Base-by-base conservation (phyloP, 257 asterid species). In the Solanum virginianum region DNA sequence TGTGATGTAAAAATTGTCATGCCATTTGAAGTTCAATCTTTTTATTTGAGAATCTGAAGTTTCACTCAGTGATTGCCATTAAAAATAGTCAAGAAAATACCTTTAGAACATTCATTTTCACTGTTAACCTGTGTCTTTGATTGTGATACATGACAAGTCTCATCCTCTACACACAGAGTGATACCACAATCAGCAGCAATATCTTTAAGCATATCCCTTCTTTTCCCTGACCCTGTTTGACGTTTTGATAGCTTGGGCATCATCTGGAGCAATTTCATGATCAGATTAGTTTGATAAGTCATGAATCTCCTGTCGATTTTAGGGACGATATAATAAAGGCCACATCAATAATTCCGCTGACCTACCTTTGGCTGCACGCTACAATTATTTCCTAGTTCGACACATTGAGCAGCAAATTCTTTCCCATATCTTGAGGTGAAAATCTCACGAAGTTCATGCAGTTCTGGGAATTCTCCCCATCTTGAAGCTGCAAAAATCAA, bases 401-500 rank as follows among this genome's bases (percentile, higher is more conserved):
- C 89, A 10, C 89, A 90, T 43, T 81, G 77, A 47, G 77, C 75
- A 11, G 88, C 90, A 54, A 91, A 88, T 56, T 88, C 89, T 63
- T 83, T 86, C 22, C 92, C 92, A 45, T 83, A 91, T 80, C 68
- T 79, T 80, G 89, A 88, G 17, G 87, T 80, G 84, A 90, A 84
- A 26, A 89, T 41, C 22, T 39, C 66, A 8, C 92, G 90, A 81
- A 87, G 83, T 87, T 90, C 87, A 82, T 90, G 92, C 49, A 90
- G 90, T 86, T 91, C 92, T 6, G 91, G 92, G 77, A 91, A 89
- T 39, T 85, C 90, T 14, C 94, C 94, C 51, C 87, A 83, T 71
- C 94, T 85, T 16, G 94, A 87, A 49, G 94, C 88, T 86, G 91
- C 94, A 86, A 85, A 90, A 45, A 87, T 90, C 86, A 91, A 87